A percentile compares a stretch with the other conserved stretches of the same genome.
Evolutionary conservation across 148 eudicot genomes (phyloP).

Genomic region (Limonium bicolor): DNA sequence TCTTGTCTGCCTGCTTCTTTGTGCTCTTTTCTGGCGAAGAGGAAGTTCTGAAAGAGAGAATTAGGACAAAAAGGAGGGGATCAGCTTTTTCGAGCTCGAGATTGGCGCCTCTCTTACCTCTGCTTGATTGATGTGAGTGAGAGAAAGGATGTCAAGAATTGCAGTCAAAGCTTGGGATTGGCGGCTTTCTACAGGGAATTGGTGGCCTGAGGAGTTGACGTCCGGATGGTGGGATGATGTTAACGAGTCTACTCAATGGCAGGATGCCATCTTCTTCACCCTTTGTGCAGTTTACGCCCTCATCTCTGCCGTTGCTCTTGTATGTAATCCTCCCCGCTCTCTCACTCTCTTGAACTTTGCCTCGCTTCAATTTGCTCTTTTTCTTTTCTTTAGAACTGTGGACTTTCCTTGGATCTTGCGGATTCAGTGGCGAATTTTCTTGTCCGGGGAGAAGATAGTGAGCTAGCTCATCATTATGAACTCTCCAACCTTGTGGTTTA

Average conservation of each 20-base stretch:
- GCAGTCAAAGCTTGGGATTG: conserved; percentile 8
- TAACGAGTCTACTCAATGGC: conserved; percentile 39
- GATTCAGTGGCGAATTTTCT: too few species aligned
- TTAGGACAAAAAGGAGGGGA: too few species aligned
- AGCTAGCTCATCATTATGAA: too few species aligned
- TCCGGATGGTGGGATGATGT: conserved; percentile 35
- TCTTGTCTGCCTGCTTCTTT: too few species aligned
- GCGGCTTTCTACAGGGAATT: conserved; percentile 4
- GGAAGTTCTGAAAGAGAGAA: too few species aligned
- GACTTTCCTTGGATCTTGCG: not conserved
- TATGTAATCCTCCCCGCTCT: conserved; percentile 3
- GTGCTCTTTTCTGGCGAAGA: too few species aligned
- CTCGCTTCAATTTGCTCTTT: not conserved
- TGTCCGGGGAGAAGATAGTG: too few species aligned
- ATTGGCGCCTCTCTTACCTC: not conserved
- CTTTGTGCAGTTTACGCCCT: conserved; percentile 48
- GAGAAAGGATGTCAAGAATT: conserved; percentile 10
- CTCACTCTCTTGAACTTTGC: not conserved
- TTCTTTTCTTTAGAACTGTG: too few species aligned
- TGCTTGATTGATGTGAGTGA: conserved; percentile 6
- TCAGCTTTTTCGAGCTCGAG: too few species aligned
- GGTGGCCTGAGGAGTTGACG: conserved; percentile 4
- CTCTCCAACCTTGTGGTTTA: too few species aligned
- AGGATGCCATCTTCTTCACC: conserved; percentile 35
- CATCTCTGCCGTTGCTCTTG: conserved; percentile 50